Base-by-base conservation (phyloP, 2,329 filamentous ascomycete species). In the Clarireedia sp. region DNA sequence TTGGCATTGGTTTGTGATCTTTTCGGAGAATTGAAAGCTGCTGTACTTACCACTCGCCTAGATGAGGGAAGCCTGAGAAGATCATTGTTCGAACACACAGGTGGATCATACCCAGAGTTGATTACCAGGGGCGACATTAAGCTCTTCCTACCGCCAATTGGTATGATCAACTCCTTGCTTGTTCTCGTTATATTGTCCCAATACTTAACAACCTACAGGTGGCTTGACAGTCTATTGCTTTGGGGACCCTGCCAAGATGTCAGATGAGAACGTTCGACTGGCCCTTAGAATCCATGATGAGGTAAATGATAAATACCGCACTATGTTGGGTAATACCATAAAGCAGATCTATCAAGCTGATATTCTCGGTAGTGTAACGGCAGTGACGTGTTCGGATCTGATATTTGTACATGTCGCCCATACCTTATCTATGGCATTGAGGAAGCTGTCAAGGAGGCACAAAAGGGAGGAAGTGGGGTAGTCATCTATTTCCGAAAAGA, bases 401-500 rank as follows among this genome's bases (percentile, higher is more conserved):
- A 99, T 70, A 99, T 97, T 67, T 97, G 94, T 74, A 97, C 94
- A 10, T 97, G 92, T 72, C 82, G 89, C 55, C 94, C 94, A 16
- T 97, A 97, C 70, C 82, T 97, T 56, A 95, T 95, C 67, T 97
- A 95, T 69, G 94, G 94, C 59, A 95, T 99, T 59, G 90, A 96
- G 67, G 94, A 99, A 72, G 94, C 94, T 12, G 92, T 99, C 64
- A 96, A 95, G 68, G 90, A 97, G 73, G 94, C 94, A 10, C 94
- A 97, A 70, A 90, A 63, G 54, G 60, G 62, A 51, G 62, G 62
- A 23, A 63, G 60, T 56, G 62, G 62, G 40, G 62, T 62, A 33
- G 94, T 97, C 53, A 96, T 97, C 69, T 99, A 99, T 71, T 99
- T 97, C 81, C 85, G 94, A 63, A 99, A 99, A 71, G 94, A 99